Base-by-base conservation (phyloP, 441 rosid species). In the Melastoma candidum region DNA sequence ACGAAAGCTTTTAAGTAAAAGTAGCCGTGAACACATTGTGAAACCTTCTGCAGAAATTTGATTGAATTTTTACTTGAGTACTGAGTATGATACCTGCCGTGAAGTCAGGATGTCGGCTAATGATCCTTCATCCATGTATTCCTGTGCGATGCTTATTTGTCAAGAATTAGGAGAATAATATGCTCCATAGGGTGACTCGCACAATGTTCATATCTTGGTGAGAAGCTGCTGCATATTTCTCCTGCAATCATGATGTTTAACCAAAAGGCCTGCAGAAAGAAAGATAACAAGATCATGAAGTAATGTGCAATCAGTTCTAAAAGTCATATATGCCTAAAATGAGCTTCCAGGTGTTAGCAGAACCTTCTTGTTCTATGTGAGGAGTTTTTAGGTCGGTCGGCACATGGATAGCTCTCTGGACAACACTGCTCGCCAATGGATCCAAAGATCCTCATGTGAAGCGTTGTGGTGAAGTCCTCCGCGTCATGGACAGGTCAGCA, bases 351-450 rank as follows among this genome's bases (percentile, higher is more conserved):
- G 22, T 17, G 22, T 17, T 17, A 11, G 27, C 17, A 90, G 95
- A 90, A 82, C 81, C 74, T 90, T 90, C 63, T 79, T 90, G 75
- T 90, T 90, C 78, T 85, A 73, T 53, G 95, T 90, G 22, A 87
- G 71, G 47, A 85, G 80, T 60, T 81, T 74, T 17, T 17, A 17
- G 22, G 44, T 87, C 95, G 9, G 74, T 74, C 2, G 93, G 95
- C 47, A 90, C 77, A 69, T 87, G 95, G 59, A 90, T 76, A 61
- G 95, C 96, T 66, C 96, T 82, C 72, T 83, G 95, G 66, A 87
- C 95, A 58, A 87, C 88, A 47, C 98, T 90, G 70, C 95, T 92
- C 82, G 26, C 98, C 98, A 47, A 92, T 87, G 53, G 94, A 84
- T 58, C 96, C 95, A 52, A 80, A 92, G 57, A 80, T 72, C 60